Percentiles rank a stretch among this genome's conserved stretches.
phyloP scores from a whole-genome alignment of 2,329 filamentous ascomycete genomes.

The Pseudogymnoascus sp. region DNA sequence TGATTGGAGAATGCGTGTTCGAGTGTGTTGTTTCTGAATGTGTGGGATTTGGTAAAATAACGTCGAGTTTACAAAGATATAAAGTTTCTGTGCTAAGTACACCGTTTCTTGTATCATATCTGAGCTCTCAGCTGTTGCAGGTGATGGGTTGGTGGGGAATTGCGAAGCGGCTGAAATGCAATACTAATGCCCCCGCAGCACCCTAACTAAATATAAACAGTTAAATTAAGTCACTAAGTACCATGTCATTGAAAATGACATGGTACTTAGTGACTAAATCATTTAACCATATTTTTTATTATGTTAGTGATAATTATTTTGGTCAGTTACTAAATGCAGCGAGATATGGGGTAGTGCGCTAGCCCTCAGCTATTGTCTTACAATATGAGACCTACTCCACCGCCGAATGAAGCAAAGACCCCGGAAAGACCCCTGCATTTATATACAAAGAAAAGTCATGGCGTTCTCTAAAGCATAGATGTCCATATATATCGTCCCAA shows the following conservation, averaged over 20 bases:
- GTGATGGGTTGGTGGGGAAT: neutral
- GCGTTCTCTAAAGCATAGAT: neutral
- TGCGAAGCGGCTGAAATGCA: neutral
- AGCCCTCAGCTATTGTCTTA: neutral
- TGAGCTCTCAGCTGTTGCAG: neutral
- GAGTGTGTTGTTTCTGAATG: neutral
- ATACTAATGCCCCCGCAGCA: neutral
- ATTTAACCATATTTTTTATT: neutral
- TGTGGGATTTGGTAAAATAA: neutral
- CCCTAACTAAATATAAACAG: neutral
- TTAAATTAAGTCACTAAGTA: neutral
- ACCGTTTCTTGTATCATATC: neutral
- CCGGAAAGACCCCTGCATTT: neutral
- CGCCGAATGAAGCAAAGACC: neutral
- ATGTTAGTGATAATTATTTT: neutral
- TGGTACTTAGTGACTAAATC: neutral
- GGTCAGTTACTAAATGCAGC: neutral
- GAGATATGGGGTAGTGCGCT: neutral
- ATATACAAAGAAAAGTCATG: neutral
- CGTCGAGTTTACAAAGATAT: neutral
- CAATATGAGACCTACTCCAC: neutral
- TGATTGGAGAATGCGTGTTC: neutral
- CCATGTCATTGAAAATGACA: neutral
- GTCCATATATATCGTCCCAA: neutral
- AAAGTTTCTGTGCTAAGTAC: conserved; percentile 1